phyloP scores from a whole-genome alignment of 208 protist species.

The Lotmaria passim region DNA sequence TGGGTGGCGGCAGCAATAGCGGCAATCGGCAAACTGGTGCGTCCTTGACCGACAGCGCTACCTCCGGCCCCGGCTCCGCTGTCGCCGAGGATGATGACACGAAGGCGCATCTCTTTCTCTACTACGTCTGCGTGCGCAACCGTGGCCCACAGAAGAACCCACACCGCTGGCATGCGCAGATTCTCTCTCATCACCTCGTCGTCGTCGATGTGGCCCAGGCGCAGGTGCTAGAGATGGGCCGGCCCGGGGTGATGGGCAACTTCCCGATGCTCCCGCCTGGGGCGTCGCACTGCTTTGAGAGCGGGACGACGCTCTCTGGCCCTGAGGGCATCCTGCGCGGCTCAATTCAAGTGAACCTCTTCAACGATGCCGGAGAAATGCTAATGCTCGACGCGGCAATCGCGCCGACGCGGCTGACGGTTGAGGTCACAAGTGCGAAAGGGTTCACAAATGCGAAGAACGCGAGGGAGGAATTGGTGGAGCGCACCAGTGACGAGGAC shows the following conservation, averaged over 20 bases:
- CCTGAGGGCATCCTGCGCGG: conserved; percentile 74
- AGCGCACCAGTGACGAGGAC: conserved; percentile 23
- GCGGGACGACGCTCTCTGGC: conserved; percentile 61
- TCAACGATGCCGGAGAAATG: conserved; percentile 73
- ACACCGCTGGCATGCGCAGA: conserved; percentile 75
- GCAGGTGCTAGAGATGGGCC: conserved; percentile 68
- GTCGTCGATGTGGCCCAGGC: conserved; percentile 55
- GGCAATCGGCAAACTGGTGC: neutral
- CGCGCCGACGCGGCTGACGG: conserved; percentile 64
- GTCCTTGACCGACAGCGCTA: neutral
- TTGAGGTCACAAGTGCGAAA: conserved; percentile 31
- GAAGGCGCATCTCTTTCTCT: conserved; percentile 69
- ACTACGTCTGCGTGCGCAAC: conserved; percentile 84
- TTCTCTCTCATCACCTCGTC: conserved; percentile 81
- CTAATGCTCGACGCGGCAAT: conserved; percentile 75
- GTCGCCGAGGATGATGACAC: conserved; percentile 15
- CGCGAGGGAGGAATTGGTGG: conserved; percentile 29
- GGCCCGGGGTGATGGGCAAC: conserved; percentile 80
- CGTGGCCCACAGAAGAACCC: conserved; percentile 54
- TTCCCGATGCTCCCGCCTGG: conserved; percentile 74
- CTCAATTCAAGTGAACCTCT: conserved; percentile 84
- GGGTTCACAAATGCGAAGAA: conserved; percentile 19
- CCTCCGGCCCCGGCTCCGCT: neutral
- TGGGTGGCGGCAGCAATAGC: neutral
- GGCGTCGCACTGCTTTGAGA: conserved; percentile 79